Base-by-base conservation (phyloP, 768 basidiomycete genomes). In the Agaricus blazei region DNA sequence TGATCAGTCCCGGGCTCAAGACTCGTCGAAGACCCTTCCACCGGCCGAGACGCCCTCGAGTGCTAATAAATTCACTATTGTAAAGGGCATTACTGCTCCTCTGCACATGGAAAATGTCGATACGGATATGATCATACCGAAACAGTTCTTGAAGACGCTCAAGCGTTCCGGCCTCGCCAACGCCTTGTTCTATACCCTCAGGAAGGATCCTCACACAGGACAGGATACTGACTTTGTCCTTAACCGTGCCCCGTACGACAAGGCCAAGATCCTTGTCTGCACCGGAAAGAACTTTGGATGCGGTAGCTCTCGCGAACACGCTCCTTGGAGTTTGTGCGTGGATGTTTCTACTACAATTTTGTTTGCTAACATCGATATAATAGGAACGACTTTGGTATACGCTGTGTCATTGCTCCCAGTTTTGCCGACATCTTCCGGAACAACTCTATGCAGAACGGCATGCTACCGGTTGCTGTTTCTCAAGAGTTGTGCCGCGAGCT, bases 81-180 rank as follows among this genome's bases (percentile, higher is more conserved):
- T 92, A 51, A 84, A 83, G 65, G 90, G 90, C 41, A 80, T 90
- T 52, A 80, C 87, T 42, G 89, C 88, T 9, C 89, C 90, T n/a
- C 63, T 92, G 69, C 78, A 87, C 67, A 87, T 88, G 44, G 82
- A 87, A 58, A 92, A 93, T 62, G 85, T 94, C 59, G 93, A 96
- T 70, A 96, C 93, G 45, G 93, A 96, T 64, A 89, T 88, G 83
- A 92, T 96, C 68, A 93, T 95, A 65, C 93, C 93, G 2, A 93
- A 94, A 64, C 92, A 93, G 64, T 95, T 94, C 75, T 72, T 95
- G 69, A 95, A 94, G 72, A 95, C 93, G 0, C 72, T 96, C 63
- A 91, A 93, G 69, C 81, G 93, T 52, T 93, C 93, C 41, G 93
- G 93, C 44, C 78, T 96, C 45, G 88, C 90, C 7, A 74, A 86